Evolutionary conservation across 2,329 filamentous ascomycete species (phyloP).

Genomic region (Neopestalotiopsis clavispora): DNA sequence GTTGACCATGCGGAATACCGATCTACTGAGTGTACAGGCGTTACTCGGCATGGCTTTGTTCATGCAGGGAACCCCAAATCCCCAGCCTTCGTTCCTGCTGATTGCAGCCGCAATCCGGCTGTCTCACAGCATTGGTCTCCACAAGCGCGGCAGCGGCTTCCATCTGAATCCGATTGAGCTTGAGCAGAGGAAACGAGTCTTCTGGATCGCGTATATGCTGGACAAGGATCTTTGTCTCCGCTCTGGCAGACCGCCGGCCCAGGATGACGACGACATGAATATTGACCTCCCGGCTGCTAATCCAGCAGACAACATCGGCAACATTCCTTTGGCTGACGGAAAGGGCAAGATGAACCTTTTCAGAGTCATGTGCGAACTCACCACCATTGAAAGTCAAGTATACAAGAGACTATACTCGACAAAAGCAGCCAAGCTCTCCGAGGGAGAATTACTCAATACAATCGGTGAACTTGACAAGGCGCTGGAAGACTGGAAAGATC

Average conservation of each 20-base stretch:
- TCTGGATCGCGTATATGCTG: constrained; percentile 70
- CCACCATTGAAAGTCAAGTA: constrained; percentile 89
- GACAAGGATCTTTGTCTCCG: constrained; percentile 68
- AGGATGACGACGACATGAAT: constrained; percentile 81
- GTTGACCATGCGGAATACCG: constrained; percentile 93
- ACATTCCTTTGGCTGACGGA: constrained; percentile 87
- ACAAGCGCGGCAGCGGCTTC: constrained; percentile 91
- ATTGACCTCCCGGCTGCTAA: constrained; percentile 92
- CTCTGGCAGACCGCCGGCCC: constrained; percentile 63
- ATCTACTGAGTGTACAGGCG: constrained; percentile 92
- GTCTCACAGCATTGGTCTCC: constrained; percentile 91
- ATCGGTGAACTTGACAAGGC: constrained; percentile 93
- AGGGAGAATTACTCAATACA: constrained; percentile 90
- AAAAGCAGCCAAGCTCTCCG: constrained; percentile 87
- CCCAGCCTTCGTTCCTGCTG: constrained; percentile 90
- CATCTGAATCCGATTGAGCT: constrained; percentile 93
- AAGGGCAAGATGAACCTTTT: constrained; percentile 96
- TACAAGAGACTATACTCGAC: constrained; percentile 94
- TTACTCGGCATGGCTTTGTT: constrained; percentile 93
- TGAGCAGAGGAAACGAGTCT: constrained; percentile 77
- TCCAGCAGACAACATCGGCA: constrained; percentile 90
- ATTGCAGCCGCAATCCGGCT: constrained; percentile 89
- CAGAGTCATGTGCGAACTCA: constrained; percentile 88
- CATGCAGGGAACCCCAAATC: constrained; percentile 94
- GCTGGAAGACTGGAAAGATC: constrained; percentile 95